Conservation (phyloP, 78 protist species). For the Dictyostelium intermedium region DNA sequence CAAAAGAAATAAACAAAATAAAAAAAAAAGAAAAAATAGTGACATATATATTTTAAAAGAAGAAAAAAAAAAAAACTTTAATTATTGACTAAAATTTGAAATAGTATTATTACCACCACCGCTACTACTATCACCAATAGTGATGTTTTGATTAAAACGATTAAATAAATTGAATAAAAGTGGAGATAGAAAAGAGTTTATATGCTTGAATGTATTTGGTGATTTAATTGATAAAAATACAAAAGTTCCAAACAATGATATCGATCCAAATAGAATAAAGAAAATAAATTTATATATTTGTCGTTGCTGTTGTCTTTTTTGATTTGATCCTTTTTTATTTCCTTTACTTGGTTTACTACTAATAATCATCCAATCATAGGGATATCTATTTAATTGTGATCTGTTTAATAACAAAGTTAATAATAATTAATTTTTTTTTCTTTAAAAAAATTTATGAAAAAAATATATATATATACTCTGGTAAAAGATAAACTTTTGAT, state of each 20-base stretch:
- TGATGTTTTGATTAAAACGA: neutral
- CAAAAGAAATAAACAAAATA: neutral
- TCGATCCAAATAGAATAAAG: conserved; percentile 28
- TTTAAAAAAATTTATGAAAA: neutral
- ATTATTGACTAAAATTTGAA: neutral
- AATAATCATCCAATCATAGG: conserved; percentile 58
- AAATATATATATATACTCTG: conserved; percentile 9
- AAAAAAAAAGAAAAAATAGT: neutral
- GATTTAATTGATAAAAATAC: conserved; percentile 21
- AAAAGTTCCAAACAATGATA: neutral
- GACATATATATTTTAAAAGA: too few relatives aligned
- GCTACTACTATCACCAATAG: neutral
- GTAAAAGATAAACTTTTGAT: neutral
- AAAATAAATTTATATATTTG: conserved; percentile 35
- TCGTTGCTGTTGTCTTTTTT: neutral
- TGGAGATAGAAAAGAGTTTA: neutral
- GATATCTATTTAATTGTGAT: conserved; percentile 63
- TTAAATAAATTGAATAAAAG: neutral
- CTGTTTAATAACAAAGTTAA: neutral
- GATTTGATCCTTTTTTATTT: neutral
- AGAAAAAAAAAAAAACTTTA: neutral
- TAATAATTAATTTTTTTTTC: neutral
- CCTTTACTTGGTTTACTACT: neutral
- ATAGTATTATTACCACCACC: neutral
- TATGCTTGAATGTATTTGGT: neutral